These are phyloP conservation scores for Sporothrix protearum DNA, from an alignment of 2,329 filamentous ascomycete genomes.

Conservation along the genomic window DNA sequence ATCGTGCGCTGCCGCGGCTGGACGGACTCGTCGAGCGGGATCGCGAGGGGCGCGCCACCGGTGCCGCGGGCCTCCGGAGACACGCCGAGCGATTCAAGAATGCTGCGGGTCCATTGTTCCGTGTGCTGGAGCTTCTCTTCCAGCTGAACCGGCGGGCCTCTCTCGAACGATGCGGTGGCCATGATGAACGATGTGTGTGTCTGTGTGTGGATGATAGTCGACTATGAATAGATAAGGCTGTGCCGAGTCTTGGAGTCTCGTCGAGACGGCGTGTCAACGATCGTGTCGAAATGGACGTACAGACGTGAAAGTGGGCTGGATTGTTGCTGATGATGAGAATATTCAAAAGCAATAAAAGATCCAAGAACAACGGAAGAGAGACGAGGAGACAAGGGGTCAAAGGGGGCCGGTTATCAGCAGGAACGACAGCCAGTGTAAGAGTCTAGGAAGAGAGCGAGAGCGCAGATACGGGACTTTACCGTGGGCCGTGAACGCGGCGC, in stretches of 20 bases:
- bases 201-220: background rate
- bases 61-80: slow-evolving; percentile 57
- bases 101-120: slow-evolving; percentile 63
- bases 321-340: background rate
- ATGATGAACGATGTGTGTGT: background rate
- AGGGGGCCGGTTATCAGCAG: background rate
- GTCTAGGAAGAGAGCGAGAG: too few relatives aligned
- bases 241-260: background rate
- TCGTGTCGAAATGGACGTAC: background rate
- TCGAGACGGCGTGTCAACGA: background rate
- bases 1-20: slow-evolving; percentile 27
- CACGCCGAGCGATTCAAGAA: slow-evolving; percentile 54
- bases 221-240: background rate
- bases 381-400: background rate
- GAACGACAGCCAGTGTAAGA: background rate
- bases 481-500: background rate
- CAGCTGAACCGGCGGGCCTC: slow-evolving; percentile 1
- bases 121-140: slow-evolving; percentile 20
- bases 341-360: background rate
- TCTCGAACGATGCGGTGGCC: background rate
- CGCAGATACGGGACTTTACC: slow-evolving; percentile 5
- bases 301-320: background rate
- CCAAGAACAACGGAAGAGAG: background rate
- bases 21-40: slow-evolving; percentile 64
- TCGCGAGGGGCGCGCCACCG: slow-evolving; percentile 63